Evolutionary conservation across 2,329 filamentous ascomycete species (phyloP).

Genomic region (Fusarium sp.): DNA sequence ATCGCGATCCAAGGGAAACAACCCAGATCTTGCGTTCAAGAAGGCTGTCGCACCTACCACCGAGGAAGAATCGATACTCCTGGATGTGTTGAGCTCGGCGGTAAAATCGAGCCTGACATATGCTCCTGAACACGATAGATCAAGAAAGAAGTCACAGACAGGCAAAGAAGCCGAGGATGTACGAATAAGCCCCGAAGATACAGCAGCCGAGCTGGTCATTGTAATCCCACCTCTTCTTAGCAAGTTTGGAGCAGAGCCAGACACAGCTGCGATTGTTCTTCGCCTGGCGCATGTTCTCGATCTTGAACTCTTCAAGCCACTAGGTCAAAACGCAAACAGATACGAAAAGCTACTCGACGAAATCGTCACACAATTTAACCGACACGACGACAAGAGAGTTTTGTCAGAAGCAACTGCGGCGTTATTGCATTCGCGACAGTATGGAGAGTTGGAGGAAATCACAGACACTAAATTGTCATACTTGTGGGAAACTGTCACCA

Average conservation of each 20-base stretch:
- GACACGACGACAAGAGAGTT: slow-evolving; percentile 88
- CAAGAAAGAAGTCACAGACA: slow-evolving; percentile 65
- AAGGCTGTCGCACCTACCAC: slow-evolving; percentile 76
- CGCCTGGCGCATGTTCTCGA: slow-evolving; percentile 88
- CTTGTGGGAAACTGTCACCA: slow-evolving; percentile 86
- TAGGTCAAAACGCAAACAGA: slow-evolving; percentile 84
- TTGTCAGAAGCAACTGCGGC: slow-evolving; percentile 84
- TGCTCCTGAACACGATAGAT: slow-evolving; percentile 70
- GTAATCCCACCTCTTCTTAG: slow-evolving; percentile 87
- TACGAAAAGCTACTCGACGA: slow-evolving; percentile 87
- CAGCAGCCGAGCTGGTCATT: slow-evolving; percentile 78
- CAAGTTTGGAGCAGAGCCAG: slow-evolving; percentile 91
- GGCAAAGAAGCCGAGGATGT: slow-evolving; percentile 67
- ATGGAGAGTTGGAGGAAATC: slow-evolving; percentile 87
- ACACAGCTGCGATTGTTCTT: slow-evolving; percentile 85
- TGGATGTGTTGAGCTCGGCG: slow-evolving; percentile 86
- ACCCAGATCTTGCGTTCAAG: slow-evolving; percentile 70
- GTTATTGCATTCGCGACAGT: slow-evolving; percentile 84
- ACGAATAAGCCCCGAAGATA: slow-evolving; percentile 67
- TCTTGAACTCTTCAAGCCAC: slow-evolving; percentile 85
- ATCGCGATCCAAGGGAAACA: slow-evolving; percentile 59
- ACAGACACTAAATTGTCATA: slow-evolving; percentile 81
- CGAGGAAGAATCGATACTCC: slow-evolving; percentile 82
- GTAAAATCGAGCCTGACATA: slow-evolving; percentile 79
- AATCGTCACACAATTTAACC: slow-evolving; percentile 91